A percentile compares a stretch with the other conserved stretches of the same genome.
Evolutionary conservation across 805 yeast species (phyloP).

Genomic region (Metschnikowia cubensis): DNA sequence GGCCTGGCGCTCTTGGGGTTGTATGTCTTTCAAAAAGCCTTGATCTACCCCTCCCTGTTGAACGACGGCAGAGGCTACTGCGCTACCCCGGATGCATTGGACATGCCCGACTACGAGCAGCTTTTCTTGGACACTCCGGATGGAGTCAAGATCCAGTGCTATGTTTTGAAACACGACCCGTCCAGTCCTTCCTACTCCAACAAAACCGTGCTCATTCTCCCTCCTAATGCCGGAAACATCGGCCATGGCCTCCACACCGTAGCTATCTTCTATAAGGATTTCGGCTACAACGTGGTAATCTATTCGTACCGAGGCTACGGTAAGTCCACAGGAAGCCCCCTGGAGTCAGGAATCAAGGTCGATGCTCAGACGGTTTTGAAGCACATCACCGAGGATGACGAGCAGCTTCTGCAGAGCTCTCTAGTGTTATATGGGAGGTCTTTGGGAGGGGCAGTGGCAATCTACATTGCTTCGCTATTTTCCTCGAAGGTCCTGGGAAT

Average conservation of each 20-base stretch:
- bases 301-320: conserved; percentile 94
- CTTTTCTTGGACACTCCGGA: conserved; percentile 62
- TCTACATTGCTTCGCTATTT: conserved; percentile 67
- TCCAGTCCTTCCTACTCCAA: conserved; percentile 37
- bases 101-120: conserved; percentile 55
- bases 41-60: conserved; percentile 81
- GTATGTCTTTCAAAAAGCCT: conserved; percentile 55
- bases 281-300: conserved; percentile 73
- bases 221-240: conserved; percentile 96
- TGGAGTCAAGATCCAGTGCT: conserved; percentile 65
- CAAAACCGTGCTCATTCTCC: conserved; percentile 71
- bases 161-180: conserved; percentile 50
- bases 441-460: conserved; percentile 92
- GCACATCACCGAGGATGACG: conserved; percentile 48
- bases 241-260: conserved; percentile 87
- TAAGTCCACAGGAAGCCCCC: conserved; percentile 66
- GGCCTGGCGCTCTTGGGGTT: conserved; percentile 47
- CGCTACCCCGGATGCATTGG: conserved; percentile 71
- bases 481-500: conserved; percentile 54
- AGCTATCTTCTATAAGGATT: conserved; percentile 54
- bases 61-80: conserved; percentile 71
- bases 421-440: conserved; percentile 82
- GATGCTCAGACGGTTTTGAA: conserved; percentile 76
- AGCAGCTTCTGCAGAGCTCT: conserved; percentile 48
- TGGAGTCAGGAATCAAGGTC: conserved; percentile 72